A percentile compares a stretch with the other conserved stretches of the same genome.
These are phyloP conservation scores for Artomyces pyxidatus DNA, from an alignment of 768 basidiomycete genomes.

Conservation along the genomic window DNA sequence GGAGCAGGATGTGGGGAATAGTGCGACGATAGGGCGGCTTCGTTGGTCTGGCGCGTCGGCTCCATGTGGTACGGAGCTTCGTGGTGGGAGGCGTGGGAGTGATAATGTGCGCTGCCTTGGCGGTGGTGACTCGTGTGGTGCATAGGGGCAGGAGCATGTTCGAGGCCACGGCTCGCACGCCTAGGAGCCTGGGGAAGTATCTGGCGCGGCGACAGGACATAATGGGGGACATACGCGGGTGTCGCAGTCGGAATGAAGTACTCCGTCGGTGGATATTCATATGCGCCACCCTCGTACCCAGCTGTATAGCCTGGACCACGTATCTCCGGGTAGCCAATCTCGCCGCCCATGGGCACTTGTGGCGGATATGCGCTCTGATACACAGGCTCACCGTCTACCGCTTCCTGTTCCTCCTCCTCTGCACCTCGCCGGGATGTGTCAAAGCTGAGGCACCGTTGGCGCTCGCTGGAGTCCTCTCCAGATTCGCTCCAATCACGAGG, in stretches of 20 bases:
- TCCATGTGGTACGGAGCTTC: slow-evolving; percentile 17
- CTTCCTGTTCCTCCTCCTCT: neutral
- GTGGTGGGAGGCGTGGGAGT: slow-evolving; percentile 5
- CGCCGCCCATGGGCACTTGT: neutral
- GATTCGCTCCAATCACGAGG: neutral
- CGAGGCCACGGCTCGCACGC: too few species aligned
- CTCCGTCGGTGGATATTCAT: slow-evolving; percentile 3
- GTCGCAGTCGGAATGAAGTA: slow-evolving; percentile 13
- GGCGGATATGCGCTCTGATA: neutral
- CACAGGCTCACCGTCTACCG: neutral
- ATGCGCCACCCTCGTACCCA: slow-evolving; percentile 3
- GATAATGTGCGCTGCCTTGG: slow-evolving; percentile 1
- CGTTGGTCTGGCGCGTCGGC: slow-evolving; percentile 10
- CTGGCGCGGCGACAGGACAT: slow-evolving; percentile 5
- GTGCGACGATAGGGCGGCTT: slow-evolving; percentile 4
- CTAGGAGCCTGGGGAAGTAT: slow-evolving; percentile 8
- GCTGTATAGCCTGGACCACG: neutral
- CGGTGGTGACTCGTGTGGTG: neutral
- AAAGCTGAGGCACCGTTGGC: slow-evolving; percentile 16
- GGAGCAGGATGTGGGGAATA: neutral
- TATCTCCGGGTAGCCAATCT: too few species aligned
- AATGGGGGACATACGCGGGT: slow-evolving; percentile 1
- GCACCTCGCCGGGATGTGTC: slow-evolving; percentile 4
- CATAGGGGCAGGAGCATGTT: slow-evolving; percentile 5
- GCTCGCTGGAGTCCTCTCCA: too few species aligned